A percentile compares a stretch with the other conserved stretches of the same genome.
Conservation (phyloP, 148 eudicot species). For the Rhododendron griersonianum region DNA sequence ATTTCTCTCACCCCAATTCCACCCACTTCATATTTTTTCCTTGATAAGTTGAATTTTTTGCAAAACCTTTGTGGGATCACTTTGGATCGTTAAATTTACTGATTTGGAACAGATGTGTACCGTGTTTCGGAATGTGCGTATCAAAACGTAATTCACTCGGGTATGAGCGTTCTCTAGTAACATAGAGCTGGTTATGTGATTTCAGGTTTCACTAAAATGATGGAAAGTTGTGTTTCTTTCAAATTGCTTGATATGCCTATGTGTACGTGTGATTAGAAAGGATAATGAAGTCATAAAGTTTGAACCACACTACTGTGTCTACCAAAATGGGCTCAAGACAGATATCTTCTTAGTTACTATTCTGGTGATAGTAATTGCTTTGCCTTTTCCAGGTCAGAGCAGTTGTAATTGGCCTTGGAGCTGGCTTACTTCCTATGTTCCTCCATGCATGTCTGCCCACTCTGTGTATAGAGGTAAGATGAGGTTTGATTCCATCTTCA, state of each 20-base stretch:
- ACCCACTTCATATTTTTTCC: background rate
- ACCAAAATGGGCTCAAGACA: background rate
- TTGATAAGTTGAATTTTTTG: background rate
- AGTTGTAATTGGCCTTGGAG: constrained; percentile 93
- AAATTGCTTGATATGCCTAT: background rate
- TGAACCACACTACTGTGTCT: background rate
- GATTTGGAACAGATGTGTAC: background rate
- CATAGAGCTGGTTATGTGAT: background rate
- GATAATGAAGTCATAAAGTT: background rate
- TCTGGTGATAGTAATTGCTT: background rate
- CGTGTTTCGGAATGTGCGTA: background rate
- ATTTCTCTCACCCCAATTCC: background rate
- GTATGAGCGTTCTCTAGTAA: background rate
- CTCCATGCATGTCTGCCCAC: constrained; percentile 57
- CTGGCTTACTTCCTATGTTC: constrained; percentile 94
- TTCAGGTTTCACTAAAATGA: background rate
- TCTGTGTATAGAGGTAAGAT: constrained; percentile 60
- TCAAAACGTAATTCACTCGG: background rate
- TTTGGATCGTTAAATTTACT: background rate
- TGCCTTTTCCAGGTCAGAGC: constrained; percentile 49
- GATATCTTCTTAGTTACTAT: background rate
- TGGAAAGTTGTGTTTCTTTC: background rate
- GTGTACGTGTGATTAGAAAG: no score
- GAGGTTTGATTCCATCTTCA: constrained; percentile 6
- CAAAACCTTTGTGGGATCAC: background rate